Conservation (phyloP, 441 rosid genomes). For the Sinapis alba region DNA sequence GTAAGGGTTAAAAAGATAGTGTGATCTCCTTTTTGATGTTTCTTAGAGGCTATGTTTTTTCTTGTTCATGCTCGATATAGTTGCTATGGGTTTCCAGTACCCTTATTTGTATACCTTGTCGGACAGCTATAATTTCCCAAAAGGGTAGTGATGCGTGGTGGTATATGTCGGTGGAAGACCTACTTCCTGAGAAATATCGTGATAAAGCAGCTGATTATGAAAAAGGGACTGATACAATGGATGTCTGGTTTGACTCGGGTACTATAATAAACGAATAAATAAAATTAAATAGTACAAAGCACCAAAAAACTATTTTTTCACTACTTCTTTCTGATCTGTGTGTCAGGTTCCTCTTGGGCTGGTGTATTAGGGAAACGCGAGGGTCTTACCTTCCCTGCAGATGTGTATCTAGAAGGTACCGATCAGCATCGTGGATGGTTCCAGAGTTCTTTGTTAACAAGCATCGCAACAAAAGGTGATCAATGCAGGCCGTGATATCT, state of each 20-base stretch:
- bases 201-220: conserved; percentile 79
- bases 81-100: conserved; percentile 10
- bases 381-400: conserved; percentile 80
- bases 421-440: conserved; percentile 99
- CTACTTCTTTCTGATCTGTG: conserved; percentile 27
- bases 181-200: conserved; percentile 82
- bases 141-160: conserved; percentile 99
- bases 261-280: not conserved
- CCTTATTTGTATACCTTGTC: conserved; percentile 21
- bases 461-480: conserved; percentile 88
- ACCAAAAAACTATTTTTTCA: conserved; percentile 10
- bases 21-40: conserved; percentile 13
- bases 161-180: conserved; percentile 89
- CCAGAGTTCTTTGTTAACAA: conserved; percentile 91
- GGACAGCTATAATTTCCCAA: conserved; percentile 74
- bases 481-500: conserved; percentile 6
- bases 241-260: conserved; percentile 99
- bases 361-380: conserved; percentile 80
- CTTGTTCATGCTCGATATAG: not conserved
- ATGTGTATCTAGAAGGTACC: conserved; percentile 95
- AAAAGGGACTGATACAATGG: conserved; percentile 99
- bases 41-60: conserved; percentile 20
- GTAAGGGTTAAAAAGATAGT: conserved; percentile 52
- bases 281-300: not conserved
- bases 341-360: conserved; percentile 98